Conservation (phyloP, 2,329 filamentous ascomycete species). For the Hymenoscyphus occultus region DNA sequence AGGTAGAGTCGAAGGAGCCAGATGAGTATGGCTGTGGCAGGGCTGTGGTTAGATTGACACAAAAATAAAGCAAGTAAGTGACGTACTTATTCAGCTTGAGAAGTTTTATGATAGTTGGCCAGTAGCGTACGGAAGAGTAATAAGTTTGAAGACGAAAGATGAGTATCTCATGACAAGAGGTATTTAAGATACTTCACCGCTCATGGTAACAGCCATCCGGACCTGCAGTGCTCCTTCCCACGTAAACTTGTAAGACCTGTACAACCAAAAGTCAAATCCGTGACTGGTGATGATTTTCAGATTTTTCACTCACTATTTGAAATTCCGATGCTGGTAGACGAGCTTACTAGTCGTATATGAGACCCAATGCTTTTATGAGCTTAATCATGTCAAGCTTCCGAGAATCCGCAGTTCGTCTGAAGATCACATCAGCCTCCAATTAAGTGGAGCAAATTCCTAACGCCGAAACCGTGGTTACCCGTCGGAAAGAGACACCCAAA, state of each 20-base stretch:
- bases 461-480: neutral
- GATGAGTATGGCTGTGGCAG: neutral
- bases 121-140: neutral
- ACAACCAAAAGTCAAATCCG: neutral
- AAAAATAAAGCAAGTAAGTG: neutral
- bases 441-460: neutral
- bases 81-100: neutral
- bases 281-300: too few species aligned
- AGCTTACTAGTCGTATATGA: neutral
- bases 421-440: neutral
- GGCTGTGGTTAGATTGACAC: neutral
- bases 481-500: neutral
- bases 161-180: neutral
- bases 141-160: neutral
- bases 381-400: neutral
- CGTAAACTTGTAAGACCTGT: neutral
- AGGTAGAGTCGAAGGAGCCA: neutral
- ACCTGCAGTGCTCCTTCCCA: neutral
- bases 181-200: neutral
- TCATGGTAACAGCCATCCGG: neutral
- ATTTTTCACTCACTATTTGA: neutral
- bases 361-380: neutral
- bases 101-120: neutral
- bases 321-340: neutral
- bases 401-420: neutral